Evolutionary conservation across 148 eudicot genomes (phyloP).

Genomic region (Cornus kousa): DNA sequence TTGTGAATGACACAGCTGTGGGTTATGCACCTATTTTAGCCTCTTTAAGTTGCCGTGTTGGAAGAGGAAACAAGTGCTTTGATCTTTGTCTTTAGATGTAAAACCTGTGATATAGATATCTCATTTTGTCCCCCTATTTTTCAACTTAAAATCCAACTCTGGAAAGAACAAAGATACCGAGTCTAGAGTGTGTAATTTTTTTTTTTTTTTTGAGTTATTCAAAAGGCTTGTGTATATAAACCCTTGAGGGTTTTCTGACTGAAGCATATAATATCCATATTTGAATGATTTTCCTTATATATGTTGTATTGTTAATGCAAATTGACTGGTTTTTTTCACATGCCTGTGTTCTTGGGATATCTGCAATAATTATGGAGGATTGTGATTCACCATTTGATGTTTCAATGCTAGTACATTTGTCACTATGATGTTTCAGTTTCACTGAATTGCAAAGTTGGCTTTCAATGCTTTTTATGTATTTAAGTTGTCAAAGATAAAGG

Average conservation of each 20-base stretch:
- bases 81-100: background rate
- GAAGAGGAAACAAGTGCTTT: background rate
- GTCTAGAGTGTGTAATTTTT: background rate
- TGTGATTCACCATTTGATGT: no score
- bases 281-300: background rate
- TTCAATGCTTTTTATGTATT: no score
- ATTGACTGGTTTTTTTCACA: background rate
- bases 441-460: no score
- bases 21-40: background rate
- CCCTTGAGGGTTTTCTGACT: conserved; percentile 13
- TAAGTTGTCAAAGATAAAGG: no score
- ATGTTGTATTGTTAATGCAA: background rate
- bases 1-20: background rate
- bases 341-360: background rate
- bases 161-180: background rate
- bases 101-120: background rate
- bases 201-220: conserved; percentile 5
- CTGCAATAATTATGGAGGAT: no score
- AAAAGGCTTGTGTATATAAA: conserved; percentile 17
- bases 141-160: conserved; percentile 4
- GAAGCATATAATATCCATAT: background rate
- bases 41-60: background rate
- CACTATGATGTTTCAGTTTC: no score
- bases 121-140: background rate
- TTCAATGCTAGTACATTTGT: no score